A percentile compares a stretch with the other conserved stretches of the same genome.
Evolutionary conservation across 78 protist genomes (phyloP).

Genomic region (Dictyostelium firmibasis): DNA sequence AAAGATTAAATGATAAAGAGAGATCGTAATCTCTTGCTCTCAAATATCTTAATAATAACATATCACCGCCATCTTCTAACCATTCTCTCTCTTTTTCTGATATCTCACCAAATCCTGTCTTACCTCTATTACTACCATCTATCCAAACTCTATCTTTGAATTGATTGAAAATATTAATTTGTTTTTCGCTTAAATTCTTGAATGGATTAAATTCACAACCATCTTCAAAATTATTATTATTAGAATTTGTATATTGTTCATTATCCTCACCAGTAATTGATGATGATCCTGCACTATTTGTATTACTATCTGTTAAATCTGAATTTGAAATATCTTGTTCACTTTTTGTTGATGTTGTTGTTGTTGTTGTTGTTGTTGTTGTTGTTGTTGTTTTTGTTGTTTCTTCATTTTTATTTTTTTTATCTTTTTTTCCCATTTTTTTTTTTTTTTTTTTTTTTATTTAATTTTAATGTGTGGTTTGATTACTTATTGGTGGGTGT

Average conservation of each 20-base stretch:
- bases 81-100: slow-evolving; percentile 29
- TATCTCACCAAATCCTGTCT: neutral
- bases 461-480: neutral
- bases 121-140: neutral
- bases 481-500: neutral
- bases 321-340: neutral
- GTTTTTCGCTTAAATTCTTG: neutral
- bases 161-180: slow-evolving; percentile 28
- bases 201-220: slow-evolving; percentile 28
- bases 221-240: neutral
- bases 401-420: slow-evolving; percentile 27
- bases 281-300: neutral
- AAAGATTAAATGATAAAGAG: neutral
- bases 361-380: neutral
- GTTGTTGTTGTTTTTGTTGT: neutral
- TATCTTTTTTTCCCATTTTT: slow-evolving; percentile 20
- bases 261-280: neutral
- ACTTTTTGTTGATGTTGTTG: neutral
- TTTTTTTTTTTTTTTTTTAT: neutral
- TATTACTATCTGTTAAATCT: slow-evolving; percentile 9
- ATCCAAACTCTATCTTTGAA: slow-evolving; percentile 34
- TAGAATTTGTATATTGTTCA: neutral
- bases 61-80: slow-evolving; percentile 36
- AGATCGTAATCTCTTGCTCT: slow-evolving; percentile 70
- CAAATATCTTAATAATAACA: slow-evolving; percentile 52